Conservation (phyloP, 1,139 yeast genomes). For the Suhomyces terraborum region DNA sequence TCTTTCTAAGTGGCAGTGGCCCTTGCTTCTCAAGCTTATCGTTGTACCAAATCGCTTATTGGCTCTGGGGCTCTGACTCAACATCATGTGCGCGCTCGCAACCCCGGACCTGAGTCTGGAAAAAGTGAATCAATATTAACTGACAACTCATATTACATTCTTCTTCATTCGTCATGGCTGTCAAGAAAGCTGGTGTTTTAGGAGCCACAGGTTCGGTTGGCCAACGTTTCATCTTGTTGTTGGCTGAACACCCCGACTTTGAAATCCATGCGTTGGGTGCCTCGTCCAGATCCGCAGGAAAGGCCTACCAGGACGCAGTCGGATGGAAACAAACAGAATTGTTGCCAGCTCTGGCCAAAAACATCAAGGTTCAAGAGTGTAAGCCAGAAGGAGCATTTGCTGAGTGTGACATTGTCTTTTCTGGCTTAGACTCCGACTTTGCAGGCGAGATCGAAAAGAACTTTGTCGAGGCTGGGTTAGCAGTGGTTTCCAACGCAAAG, state of each 20-base stretch:
- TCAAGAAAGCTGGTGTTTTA: slow-evolving; percentile 76
- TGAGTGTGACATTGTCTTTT: slow-evolving; percentile 91
- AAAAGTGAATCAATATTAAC: slow-evolving; percentile 9
- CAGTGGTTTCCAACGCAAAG: slow-evolving; percentile 91
- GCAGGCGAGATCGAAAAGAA: slow-evolving; percentile 92
- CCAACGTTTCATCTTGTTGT: slow-evolving; percentile 85
- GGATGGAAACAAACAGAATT: slow-evolving; percentile 93
- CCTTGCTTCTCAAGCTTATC: slow-evolving; percentile 1
- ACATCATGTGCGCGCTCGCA: slow-evolving; percentile 8
- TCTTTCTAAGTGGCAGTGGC: too few species aligned
- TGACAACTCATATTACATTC: slow-evolving; percentile 1
- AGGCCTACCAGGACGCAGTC: slow-evolving; percentile 78
- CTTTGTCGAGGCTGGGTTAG: slow-evolving; percentile 78
- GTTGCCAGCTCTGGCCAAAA: slow-evolving; percentile 68
- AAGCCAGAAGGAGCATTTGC: slow-evolving; percentile 67
- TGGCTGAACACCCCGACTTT: slow-evolving; percentile 87
- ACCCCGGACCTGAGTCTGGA: slow-evolving; percentile 14
- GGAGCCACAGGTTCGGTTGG: slow-evolving; percentile 99
- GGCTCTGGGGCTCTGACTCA: slow-evolving; percentile 4
- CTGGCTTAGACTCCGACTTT: slow-evolving; percentile 90
- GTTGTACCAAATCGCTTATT: neutral
- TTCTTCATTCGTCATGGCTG: slow-evolving; percentile 10
- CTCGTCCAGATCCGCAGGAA: slow-evolving; percentile 91
- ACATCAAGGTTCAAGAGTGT: slow-evolving; percentile 75
- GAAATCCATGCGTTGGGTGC: slow-evolving; percentile 89